Base-by-base conservation (phyloP, 306 rosid species). In the Erythrophleum fordii region DNA sequence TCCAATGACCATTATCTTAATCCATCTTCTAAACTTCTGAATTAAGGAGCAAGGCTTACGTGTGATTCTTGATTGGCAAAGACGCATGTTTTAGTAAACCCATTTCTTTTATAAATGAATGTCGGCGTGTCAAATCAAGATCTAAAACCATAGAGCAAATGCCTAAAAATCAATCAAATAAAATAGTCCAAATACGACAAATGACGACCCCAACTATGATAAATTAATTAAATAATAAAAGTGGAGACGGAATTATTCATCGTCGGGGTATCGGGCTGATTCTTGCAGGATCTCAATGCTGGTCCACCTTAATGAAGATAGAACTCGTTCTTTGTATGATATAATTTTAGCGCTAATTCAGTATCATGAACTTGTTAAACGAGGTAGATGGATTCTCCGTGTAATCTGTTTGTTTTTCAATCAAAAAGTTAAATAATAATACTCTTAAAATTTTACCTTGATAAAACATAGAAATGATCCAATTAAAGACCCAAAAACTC, bases 401-500 rank as follows among this genome's bases (percentile, higher is more conserved):
- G 59, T 52, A 22, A 55, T 8, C 29, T 22, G 29, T 22, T 37
- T 37, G 8, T 37, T 7, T 37, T 37, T 37, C 28, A 20, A 8
- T 53, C 0, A 3, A 55, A 56, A n/a, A 56, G 0, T 10, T 31
- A 31, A 59, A 25, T 5, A 7, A 25, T 1, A 59, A 10, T 12
- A 59, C 25, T 12, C 31, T 14, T 28, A 64, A 42, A 85, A 48
- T 0, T 69, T 64, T 91, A 95, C 99, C 98, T 91, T 93, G 77
- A 93, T 64, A 80, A 90, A 95, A 82, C 99, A 95, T 5, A 91
- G 84, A 72, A 93, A 0, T 9, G 99, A 93, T 44, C 97, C 97
- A 80, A 85, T 35, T 61, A 95, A 85, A 83, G 98, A 91, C 26
- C 99, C 98, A n/a, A 93, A 75, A 31, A 93, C 99, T 74, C 98